Evolutionary conservation across 2,329 filamentous ascomycete species (phyloP), one percentile per base, ranked within the genome.

Genomic region (Cladophialophora psammophila): DNA sequence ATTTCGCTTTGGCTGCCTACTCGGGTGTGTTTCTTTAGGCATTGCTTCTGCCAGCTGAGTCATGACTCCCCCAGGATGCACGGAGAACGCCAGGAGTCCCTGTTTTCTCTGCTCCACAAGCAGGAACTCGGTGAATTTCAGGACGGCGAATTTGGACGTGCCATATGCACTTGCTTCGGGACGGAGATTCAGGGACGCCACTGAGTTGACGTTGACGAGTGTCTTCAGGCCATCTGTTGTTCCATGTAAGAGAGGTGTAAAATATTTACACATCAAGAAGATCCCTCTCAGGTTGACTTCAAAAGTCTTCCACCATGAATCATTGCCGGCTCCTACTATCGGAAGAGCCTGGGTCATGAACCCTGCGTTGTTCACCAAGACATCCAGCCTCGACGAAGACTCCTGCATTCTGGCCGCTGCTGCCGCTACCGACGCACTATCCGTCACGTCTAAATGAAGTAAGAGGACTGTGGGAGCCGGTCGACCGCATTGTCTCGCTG

Each of bases 231-330:
- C 48, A 18, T 62, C 65, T 8, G 31, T 15, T 3, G 57, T 61
- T 20, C 76, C 76, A 68, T 73, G 74, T 45, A 75, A 72, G 20
- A 78, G 74, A 7, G 76, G 75, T 26, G 76, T 75, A 48, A 73
- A 72, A 7, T 53, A 63, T 40, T 65, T 61, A 7, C 64, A 56
- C 18, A 69, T 53, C 5, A 72, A 61, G 45, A 76, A 67, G 0
- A 72, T 74, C 0, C 85, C 84, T 55, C 80, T 82, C 20, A 86
- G 72, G 66, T 87, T 87, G 63, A 85, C 80, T 42, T 85, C 81
- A 72, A 80, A 83, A 35, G 79, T 78, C 34, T 71, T 73, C 79
- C 81, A 84, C 77, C 83, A 86, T 13, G 80, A 79, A 1, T 76
- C 74, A 5, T 73, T 65, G 18, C 74, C 71, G 8, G 65, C 64